These are phyloP conservation scores for Boletus holoroseus DNA, from an alignment of 1,284 basidiomycete genomes.

Conservation along the genomic window DNA sequence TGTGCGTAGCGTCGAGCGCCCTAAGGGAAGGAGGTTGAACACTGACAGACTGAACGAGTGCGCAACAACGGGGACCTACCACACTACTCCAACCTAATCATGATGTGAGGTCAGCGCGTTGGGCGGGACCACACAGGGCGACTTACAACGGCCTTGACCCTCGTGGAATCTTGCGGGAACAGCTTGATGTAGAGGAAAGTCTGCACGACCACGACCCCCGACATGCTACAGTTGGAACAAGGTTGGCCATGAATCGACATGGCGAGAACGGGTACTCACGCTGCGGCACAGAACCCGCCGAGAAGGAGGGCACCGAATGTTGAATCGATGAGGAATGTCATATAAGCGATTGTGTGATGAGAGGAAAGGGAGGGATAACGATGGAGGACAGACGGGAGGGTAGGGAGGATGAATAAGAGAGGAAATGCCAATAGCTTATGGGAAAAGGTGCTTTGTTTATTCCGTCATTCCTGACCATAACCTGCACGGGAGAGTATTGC, in stretches of 20 bases:
- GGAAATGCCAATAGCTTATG: conserved; percentile 3
- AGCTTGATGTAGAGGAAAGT: conserved; percentile 40
- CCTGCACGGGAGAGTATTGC: neutral
- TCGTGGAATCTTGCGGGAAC: conserved; percentile 35
- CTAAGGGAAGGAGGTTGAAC: conserved; percentile 16
- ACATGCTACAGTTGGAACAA: conserved; percentile 32
- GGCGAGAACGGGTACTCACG: conserved; percentile 17
- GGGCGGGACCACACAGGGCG: conserved; percentile 1
- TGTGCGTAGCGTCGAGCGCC: conserved; percentile 27
- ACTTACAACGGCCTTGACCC: conserved; percentile 37
- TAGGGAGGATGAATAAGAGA: neutral
- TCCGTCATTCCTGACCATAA: neutral
- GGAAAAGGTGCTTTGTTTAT: neutral
- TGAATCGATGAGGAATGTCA: conserved; percentile 8
- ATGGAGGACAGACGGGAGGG: neutral
- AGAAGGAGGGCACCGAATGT: conserved; percentile 43
- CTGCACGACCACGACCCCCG: conserved; percentile 42
- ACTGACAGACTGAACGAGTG: neutral
- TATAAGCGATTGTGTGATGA: neutral
- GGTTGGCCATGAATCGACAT: neutral
- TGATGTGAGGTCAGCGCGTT: neutral
- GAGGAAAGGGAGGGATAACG: neutral
- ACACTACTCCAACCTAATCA: conserved; percentile 27
- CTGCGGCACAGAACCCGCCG: conserved; percentile 41
- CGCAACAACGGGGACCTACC: conserved; percentile 12